These are phyloP conservation scores for Eucommia ulmoides DNA, from an alignment of 257 asterid species.

Conservation along the genomic window DNA sequence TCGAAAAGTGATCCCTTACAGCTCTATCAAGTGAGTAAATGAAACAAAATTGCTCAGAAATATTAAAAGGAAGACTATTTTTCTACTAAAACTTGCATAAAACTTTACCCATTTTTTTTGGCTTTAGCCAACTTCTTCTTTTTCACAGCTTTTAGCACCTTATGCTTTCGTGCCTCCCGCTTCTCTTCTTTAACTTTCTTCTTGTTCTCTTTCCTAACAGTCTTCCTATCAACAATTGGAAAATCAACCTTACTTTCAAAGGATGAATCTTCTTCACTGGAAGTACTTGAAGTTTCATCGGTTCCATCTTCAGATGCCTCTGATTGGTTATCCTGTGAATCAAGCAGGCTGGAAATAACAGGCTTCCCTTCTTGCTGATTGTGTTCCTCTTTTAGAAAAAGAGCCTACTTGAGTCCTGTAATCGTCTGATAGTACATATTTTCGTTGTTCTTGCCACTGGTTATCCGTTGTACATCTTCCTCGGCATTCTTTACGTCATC, in stretches of 20 bases:
- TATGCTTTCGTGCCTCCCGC: constrained; percentile 70
- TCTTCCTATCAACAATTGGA: constrained; percentile 44
- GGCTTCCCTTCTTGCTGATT: constrained; percentile 10
- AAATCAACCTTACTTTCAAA: constrained; percentile 29
- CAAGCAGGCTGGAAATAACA: constrained; percentile 6
- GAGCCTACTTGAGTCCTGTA: constrained; percentile 79
- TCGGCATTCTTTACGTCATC: constrained; percentile 76
- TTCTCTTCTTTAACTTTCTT: constrained; percentile 92
- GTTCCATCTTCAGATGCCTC: constrained; percentile 29
- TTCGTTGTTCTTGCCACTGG: constrained; percentile 61
- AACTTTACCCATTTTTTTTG: constrained; percentile 65
- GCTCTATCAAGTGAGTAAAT: too few relatives aligned
- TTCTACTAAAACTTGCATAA: too few relatives aligned
- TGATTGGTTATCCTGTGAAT: constrained; percentile 6
- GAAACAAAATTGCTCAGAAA: too few relatives aligned
- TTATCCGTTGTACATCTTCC: constrained; percentile 70
- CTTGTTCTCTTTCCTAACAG: constrained; percentile 83
- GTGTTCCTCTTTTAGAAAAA: constrained; percentile 31
- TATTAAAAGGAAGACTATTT: too few relatives aligned
- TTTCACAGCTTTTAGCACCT: constrained; percentile 72
- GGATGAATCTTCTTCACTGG: constrained; percentile 27
- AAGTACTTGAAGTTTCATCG: constrained; percentile 28
- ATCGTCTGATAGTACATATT: constrained; percentile 82
- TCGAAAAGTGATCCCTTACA: too few relatives aligned
- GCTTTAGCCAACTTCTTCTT: constrained; percentile 88